Evolutionary conservation across 225 moss, liverwort and hornwort genomes (phyloP).

Genomic region (Ulota crispa): DNA sequence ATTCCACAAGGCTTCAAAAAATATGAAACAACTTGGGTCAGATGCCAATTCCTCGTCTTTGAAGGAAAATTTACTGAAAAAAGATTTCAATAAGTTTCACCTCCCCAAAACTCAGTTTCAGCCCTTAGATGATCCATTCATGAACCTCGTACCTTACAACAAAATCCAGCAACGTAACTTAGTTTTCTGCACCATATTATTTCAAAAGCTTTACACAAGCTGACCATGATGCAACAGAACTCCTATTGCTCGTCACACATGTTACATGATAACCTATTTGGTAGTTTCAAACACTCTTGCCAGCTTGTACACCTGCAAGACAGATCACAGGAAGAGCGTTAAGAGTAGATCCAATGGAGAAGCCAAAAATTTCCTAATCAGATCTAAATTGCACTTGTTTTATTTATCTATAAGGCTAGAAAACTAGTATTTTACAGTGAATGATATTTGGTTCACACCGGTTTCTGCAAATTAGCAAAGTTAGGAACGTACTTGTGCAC

Average conservation of each 20-base stretch:
- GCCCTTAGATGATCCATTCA: too few relatives aligned
- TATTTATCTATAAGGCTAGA: neutral
- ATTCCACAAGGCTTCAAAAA: too few relatives aligned
- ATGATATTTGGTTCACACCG: neutral
- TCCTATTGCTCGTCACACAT: neutral
- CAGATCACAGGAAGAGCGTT: neutral
- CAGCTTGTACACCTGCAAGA: slow-evolving; percentile 75
- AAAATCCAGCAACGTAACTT: too few relatives aligned
- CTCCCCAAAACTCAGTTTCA: too few relatives aligned
- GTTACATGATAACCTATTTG: slow-evolving; percentile 13
- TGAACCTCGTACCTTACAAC: too few relatives aligned
- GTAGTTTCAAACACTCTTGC: slow-evolving; percentile 70
- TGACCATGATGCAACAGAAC: neutral
- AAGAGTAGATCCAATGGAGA: neutral
- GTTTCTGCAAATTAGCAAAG: neutral
- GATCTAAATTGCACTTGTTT: neutral
- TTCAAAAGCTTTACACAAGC: slow-evolving; percentile 4
- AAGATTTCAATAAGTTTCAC: too few relatives aligned
- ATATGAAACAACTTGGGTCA: too few relatives aligned
- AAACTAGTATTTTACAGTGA: too few relatives aligned
- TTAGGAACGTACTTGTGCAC: slow-evolving; percentile 64
- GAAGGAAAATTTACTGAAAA: too few relatives aligned
- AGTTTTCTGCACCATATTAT: neutral
- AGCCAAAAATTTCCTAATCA: neutral
- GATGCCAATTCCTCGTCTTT: too few relatives aligned